phyloP scores from a whole-genome alignment of 257 asterid species.

The Solanum stenotomum region DNA sequence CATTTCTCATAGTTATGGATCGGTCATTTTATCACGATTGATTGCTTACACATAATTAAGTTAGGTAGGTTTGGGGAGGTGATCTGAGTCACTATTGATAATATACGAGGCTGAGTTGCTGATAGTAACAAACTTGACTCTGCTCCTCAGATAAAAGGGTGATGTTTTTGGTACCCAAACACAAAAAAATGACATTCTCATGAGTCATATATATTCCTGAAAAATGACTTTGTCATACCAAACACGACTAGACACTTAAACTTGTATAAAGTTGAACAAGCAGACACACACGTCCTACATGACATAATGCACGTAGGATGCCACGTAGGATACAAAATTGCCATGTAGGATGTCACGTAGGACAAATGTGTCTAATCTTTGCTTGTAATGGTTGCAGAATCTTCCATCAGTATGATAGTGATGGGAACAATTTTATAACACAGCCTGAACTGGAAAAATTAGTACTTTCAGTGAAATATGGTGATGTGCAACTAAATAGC shows the following conservation, averaged over 20 bases:
- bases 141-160: no score
- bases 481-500: conserved; percentile 16
- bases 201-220: neutral
- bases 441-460: conserved; percentile 24
- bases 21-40: neutral
- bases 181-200: neutral
- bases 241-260: neutral
- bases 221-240: neutral
- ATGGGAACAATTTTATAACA: conserved; percentile 20
- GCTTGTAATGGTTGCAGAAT: conserved; percentile 22
- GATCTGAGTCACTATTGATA: neutral
- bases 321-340: no score
- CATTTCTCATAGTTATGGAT: neutral
- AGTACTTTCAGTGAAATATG: conserved; percentile 27
- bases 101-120: no score
- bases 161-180: neutral
- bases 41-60: neutral
- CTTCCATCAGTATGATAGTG: conserved; percentile 23
- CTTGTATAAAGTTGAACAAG: neutral
- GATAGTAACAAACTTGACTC: no score
- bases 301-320: neutral
- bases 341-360: neutral
- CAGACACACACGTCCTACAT: neutral
- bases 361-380: neutral
- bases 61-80: neutral